Conservation (phyloP, 805 yeast genomes). For the Maudiozyma serrabonitensis region DNA sequence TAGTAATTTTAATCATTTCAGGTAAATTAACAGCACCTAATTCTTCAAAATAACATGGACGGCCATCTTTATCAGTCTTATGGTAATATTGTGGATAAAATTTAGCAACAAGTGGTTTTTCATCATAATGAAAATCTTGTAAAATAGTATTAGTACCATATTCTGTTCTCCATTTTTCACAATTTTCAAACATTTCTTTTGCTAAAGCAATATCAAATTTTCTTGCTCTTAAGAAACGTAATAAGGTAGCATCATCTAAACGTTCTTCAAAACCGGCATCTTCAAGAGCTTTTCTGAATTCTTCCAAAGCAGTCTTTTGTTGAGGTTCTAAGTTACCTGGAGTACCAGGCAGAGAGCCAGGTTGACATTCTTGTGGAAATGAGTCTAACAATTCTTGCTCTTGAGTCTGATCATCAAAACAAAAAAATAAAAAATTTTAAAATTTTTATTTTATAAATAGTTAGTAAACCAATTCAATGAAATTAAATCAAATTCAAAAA, state of each 20-base stretch:
- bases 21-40: constrained; percentile 82
- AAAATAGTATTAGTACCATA: constrained; percentile 82
- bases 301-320: constrained; percentile 51
- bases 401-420: constrained; percentile 4
- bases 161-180: constrained; percentile 87
- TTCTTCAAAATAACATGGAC: constrained; percentile 93
- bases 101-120: constrained; percentile 80
- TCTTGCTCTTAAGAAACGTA: constrained; percentile 89
- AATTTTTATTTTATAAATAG: not conserved
- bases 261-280: constrained; percentile 66
- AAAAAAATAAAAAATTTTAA: not conserved
- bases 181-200: constrained; percentile 68
- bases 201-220: constrained; percentile 81
- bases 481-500: not conserved
- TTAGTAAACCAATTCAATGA: not conserved
- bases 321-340: constrained; percentile 69
- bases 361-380: constrained; percentile 64
- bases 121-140: constrained; percentile 83
- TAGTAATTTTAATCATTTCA: constrained; percentile 87
- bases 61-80: constrained; percentile 92
- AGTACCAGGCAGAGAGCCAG: constrained; percentile 59
- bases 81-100: constrained; percentile 96
- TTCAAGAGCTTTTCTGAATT: constrained; percentile 47
- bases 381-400: constrained; percentile 35
- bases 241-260: constrained; percentile 74